phyloP scores from a whole-genome alignment of 2,329 filamentous ascomycete species.

The Boeremia lycopersici region DNA sequence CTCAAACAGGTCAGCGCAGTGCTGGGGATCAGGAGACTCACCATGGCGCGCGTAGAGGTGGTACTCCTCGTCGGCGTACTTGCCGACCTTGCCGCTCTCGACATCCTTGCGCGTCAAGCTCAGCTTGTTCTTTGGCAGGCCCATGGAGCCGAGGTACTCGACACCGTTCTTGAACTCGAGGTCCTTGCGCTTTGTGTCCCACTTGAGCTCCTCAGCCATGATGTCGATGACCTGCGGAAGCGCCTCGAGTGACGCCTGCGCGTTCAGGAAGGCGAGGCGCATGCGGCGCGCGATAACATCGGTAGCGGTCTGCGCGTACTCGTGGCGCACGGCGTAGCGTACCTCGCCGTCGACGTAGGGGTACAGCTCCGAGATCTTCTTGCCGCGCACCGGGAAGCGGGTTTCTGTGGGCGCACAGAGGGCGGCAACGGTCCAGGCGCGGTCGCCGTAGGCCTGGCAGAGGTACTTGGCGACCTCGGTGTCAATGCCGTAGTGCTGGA shows the following conservation, averaged over 20 bases:
- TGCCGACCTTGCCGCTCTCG: conserved; percentile 56
- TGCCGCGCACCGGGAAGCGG: conserved; percentile 82
- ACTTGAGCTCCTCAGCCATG: conserved; percentile 83
- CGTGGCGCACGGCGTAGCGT: conserved; percentile 83
- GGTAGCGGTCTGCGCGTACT: conserved; percentile 89
- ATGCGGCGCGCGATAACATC: conserved; percentile 87
- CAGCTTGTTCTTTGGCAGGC: conserved; percentile 63
- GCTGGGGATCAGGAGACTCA: conserved; percentile 37
- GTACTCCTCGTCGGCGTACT: conserved; percentile 56
- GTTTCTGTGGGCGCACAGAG: conserved; percentile 77
- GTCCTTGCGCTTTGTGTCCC: conserved; percentile 75
- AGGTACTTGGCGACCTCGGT: conserved; percentile 92
- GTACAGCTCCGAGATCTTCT: conserved; percentile 79
- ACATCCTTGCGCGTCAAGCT: conserved; percentile 63
- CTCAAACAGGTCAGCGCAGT: conserved; percentile 29
- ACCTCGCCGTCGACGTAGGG: conserved; percentile 93
- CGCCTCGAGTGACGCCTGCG: conserved; percentile 85
- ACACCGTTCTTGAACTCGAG: conserved; percentile 78
- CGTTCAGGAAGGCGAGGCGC: conserved; percentile 86
- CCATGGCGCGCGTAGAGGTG: conserved; percentile 57
- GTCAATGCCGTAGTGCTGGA: conserved; percentile 90
- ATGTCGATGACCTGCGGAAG: conserved; percentile 86
- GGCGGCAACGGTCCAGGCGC: conserved; percentile 87
- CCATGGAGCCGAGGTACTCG: conserved; percentile 65
- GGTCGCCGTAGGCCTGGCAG: conserved; percentile 85